Conservation (phyloP, 257 asterid species). For the Penstemon eatonii region DNA sequence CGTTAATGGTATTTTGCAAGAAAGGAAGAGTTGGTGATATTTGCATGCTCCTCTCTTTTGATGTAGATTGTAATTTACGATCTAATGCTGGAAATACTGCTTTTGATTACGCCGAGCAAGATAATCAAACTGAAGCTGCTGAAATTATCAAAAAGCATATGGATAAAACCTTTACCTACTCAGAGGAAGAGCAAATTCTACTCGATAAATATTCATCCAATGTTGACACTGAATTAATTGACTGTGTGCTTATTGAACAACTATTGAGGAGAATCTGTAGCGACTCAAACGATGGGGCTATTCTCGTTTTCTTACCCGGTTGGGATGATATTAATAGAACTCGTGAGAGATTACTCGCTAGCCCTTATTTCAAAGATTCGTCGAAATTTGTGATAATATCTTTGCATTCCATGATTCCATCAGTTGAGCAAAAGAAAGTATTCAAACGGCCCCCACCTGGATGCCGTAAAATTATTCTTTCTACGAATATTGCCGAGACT, state of each 20-base stretch:
- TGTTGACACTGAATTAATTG: slow-evolving; percentile 67
- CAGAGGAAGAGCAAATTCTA: slow-evolving; percentile 52
- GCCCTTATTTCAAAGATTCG: slow-evolving; percentile 62
- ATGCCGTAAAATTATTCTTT: slow-evolving; percentile 85
- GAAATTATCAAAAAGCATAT: slow-evolving; percentile 61
- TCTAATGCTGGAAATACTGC: slow-evolving; percentile 68
- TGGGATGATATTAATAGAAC: slow-evolving; percentile 88
- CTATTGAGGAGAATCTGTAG: slow-evolving; percentile 68
- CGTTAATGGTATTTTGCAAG: slow-evolving; percentile 82
- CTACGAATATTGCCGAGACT: slow-evolving; percentile 96
- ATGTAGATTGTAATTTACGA: slow-evolving; percentile 58
- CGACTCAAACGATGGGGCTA: slow-evolving; percentile 73
- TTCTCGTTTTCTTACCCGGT: slow-evolving; percentile 91
- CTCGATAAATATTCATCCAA: slow-evolving; percentile 73
- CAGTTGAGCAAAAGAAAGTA: slow-evolving; percentile 78
- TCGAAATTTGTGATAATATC: slow-evolving; percentile 60
- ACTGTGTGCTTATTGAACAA: slow-evolving; percentile 76
- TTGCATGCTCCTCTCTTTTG: slow-evolving; percentile 86
- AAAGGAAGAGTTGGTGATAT: slow-evolving; percentile 78
- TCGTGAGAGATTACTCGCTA: slow-evolving; percentile 55
- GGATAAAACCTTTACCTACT: slow-evolving; percentile 45
- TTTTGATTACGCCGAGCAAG: slow-evolving; percentile 67
- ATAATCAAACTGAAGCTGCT: slow-evolving; percentile 57
- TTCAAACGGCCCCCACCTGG: slow-evolving; percentile 65
- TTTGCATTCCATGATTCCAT: slow-evolving; percentile 89